Conservation (phyloP, 2,329 filamentous ascomycete genomes). For the Paecilomyces variotii region DNA sequence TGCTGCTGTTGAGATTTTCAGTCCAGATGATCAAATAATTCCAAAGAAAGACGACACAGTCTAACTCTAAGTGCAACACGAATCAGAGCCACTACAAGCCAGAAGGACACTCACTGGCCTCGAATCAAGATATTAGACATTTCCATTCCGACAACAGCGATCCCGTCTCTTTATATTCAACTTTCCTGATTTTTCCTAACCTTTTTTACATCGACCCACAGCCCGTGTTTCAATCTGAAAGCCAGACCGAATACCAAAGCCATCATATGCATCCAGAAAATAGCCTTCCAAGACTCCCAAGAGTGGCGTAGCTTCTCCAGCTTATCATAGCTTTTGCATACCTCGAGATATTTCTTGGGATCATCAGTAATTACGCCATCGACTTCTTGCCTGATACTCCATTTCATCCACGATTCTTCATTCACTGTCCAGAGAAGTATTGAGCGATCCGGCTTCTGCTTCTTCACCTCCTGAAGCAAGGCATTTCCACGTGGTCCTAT, state of each 20-base stretch:
- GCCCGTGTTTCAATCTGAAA: conserved; percentile 5
- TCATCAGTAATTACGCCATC: not conserved
- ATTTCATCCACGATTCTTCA: not conserved
- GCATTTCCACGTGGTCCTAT: not conserved
- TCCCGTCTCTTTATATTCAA: not conserved
- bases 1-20: too few relatives aligned
- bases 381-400: not conserved
- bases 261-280: conserved; percentile 1
- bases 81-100: too few relatives aligned
- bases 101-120: too few relatives aligned
- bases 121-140: too few relatives aligned
- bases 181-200: not conserved
- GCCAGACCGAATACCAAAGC: not conserved
- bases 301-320: conserved; percentile 3
- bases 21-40: too few relatives aligned
- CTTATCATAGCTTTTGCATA: conserved; percentile 2
- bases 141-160: not conserved
- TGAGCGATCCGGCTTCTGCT: not conserved
- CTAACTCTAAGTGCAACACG: too few relatives aligned
- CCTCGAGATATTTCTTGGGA: conserved; percentile 1
- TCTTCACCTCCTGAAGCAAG: not conserved
- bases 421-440: not conserved
- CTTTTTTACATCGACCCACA: conserved; percentile 3
- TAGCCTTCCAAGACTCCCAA: conserved; percentile 3
- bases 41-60: too few relatives aligned